Evolutionary conservation across 805 yeast genomes (phyloP).

Genomic region (Vanderwaltozyma tropicalis): DNA sequence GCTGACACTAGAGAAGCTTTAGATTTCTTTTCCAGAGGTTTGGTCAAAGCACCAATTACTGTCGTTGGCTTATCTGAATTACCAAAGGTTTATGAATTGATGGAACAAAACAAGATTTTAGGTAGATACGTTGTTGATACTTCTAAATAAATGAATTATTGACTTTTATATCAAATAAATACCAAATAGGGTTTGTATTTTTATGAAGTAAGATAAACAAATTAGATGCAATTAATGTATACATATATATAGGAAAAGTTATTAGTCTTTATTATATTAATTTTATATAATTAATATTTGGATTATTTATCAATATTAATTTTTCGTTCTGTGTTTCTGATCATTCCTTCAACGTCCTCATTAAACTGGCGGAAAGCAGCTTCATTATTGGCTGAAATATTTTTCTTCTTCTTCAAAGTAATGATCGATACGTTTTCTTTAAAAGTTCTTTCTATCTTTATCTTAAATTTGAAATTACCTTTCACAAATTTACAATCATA

Average conservation of each 20-base stretch:
- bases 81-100: slow-evolving; percentile 42
- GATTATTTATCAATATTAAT: not conserved
- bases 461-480: slow-evolving; percentile 21
- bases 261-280: too few relatives aligned
- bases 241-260: too few relatives aligned
- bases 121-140: slow-evolving; percentile 89
- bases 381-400: slow-evolving; percentile 4
- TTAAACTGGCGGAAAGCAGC: slow-evolving; percentile 17
- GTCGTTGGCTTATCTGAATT: slow-evolving; percentile 46
- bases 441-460: slow-evolving; percentile 11
- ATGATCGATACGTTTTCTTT: slow-evolving; percentile 6
- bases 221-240: not conserved
- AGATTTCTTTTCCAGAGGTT: slow-evolving; percentile 59
- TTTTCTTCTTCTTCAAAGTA: slow-evolving; percentile 14
- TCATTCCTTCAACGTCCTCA: slow-evolving; percentile 12
- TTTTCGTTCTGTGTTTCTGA: slow-evolving; percentile 5
- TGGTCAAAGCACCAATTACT: slow-evolving; percentile 52
- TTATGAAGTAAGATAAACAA: too few relatives aligned
- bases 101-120: slow-evolving; percentile 44
- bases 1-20: slow-evolving; percentile 69
- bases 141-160: slow-evolving; percentile 32
- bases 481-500: slow-evolving; percentile 22
- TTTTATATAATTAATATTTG: too few relatives aligned
- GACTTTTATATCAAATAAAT: not conserved
- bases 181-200: too few relatives aligned